Percentiles rank a stretch among this genome's conserved stretches.
Evolutionary conservation across 2,329 filamentous ascomycete genomes (phyloP).

Genomic region (Ophiostoma angusticollis): DNA sequence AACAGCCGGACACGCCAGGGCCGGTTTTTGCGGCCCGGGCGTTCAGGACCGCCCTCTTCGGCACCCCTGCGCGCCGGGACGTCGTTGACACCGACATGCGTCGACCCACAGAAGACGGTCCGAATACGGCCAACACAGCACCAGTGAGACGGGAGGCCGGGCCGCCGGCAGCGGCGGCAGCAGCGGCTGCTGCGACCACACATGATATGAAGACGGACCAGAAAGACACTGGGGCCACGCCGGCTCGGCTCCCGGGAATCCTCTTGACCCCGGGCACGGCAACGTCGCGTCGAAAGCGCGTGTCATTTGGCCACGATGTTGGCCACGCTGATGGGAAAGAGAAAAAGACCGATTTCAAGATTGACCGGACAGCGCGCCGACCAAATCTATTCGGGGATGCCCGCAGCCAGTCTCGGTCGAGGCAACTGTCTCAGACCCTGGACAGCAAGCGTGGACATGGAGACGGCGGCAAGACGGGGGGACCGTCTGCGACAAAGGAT

Average conservation of each 20-base stretch:
- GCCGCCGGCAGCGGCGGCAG: not conserved
- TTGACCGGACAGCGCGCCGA: constrained; percentile 13
- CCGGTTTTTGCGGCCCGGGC: constrained; percentile 55
- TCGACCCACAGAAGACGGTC: constrained; percentile 5
- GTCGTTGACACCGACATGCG: constrained; percentile 1
- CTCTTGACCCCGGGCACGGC: constrained; percentile 52
- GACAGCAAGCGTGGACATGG: constrained; percentile 30
- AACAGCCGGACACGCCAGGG: constrained; percentile 51
- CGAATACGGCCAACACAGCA: constrained; percentile 24
- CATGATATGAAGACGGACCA: constrained; percentile 10
- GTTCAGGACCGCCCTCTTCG: constrained; percentile 51
- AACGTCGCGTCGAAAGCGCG: constrained; percentile 47
- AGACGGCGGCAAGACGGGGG: constrained; percentile 16
- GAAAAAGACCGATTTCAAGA: constrained; percentile 17
- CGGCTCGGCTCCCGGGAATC: constrained; percentile 36
- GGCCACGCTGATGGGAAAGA: constrained; percentile 27
- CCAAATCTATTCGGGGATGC: constrained; percentile 11
- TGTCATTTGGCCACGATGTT: constrained; percentile 50
- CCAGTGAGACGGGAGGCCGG: no score
- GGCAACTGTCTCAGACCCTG: constrained; percentile 29
- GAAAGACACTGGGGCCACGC: constrained; percentile 4
- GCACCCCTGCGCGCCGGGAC: constrained; percentile 35
- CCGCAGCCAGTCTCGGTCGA: constrained; percentile 24
- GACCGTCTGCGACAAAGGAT: not conserved
- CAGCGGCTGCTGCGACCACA: constrained; percentile 6